Conservation (phyloP, 2,329 filamentous ascomycete species). For the Paramyrothecium roridum region DNA sequence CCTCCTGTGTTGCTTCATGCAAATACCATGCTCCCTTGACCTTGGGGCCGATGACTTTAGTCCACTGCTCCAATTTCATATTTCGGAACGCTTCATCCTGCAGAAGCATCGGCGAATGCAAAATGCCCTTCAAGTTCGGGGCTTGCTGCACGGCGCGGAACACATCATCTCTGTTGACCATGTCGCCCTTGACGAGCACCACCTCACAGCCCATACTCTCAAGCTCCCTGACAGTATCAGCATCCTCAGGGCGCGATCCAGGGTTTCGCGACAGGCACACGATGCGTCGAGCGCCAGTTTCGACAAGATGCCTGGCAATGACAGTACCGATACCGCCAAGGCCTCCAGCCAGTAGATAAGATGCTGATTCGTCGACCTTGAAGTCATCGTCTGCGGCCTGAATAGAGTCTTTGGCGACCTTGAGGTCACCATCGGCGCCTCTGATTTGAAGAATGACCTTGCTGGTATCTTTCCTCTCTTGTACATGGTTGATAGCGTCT, state of each 20-base stretch:
- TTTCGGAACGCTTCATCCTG: not conserved
- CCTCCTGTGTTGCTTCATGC: not conserved
- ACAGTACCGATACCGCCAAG: conserved; percentile 1
- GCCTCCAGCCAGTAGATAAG: not conserved
- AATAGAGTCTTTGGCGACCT: not conserved
- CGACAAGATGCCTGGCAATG: conserved; percentile 3
- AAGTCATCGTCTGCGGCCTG: not conserved
- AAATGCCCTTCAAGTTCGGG: not conserved
- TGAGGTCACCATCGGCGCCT: not conserved
- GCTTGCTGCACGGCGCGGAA: not conserved
- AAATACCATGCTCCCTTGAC: not conserved
- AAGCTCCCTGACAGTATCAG: not conserved
- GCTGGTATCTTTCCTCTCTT: too few species aligned
- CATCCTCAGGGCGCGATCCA: not conserved
- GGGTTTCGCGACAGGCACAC: not conserved
- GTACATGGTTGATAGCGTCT: too few species aligned
- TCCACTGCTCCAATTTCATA: not conserved
- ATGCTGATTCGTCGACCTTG: not conserved
- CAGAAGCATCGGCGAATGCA: not conserved
- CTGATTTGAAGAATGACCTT: not conserved
- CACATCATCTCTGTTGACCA: not conserved
- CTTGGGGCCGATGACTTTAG: not conserved
- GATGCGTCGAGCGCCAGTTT: not conserved
- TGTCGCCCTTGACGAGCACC: not conserved
- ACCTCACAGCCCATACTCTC: not conserved